Base-by-base conservation (phyloP, 306 rosid species). In the Benincasa hispida region DNA sequence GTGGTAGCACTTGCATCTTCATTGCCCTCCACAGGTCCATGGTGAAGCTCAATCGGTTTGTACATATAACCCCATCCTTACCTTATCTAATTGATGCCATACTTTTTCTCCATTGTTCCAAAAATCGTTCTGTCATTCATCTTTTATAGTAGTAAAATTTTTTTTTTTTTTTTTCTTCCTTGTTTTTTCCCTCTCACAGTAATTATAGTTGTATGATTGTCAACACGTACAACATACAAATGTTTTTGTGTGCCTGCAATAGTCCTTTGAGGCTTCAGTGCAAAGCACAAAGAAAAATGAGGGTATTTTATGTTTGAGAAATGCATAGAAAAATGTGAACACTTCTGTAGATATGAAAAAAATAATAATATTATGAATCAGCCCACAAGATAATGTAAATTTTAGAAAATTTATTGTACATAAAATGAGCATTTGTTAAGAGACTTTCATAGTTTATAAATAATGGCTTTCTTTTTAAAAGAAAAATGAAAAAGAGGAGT, bases 1-100 rank as follows among this genome's bases (percentile, higher is more conserved):
- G 82, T 81, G 92, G 92, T 56, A 86, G 98, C 86, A 87, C 82
- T 72, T 77, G 88, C 78, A 75, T 87, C 79, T 91, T 91, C 76
- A 80, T 93, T 84, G 96, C 97, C 45, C 87, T 93, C 74, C 98
- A 93, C 72, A 82, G 86, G 69, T 90, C 97, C 80, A 91, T 93
- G 98, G 75, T 88, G 79, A 87, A 85, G 57, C 96, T 91, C 62
- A 82, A 91, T 48, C 96, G 98, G 98, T 93, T 72, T 79, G 90
- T 85, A 24, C 66, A 28, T 51, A 57, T 22, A 47, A 76, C 32
- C 21, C 28, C 39, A 39, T 47, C 22, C 22, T 74, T 55, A 30
- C 14, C 35, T 55, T 54, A n/a, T 74, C 34, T 45, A 28, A 47
- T 42, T 45, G 45, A 69, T 7, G 24, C 6, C 35, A 72, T 34